Base-by-base conservation (phyloP, 805 yeast genomes). In the Komagataella ulmi region DNA sequence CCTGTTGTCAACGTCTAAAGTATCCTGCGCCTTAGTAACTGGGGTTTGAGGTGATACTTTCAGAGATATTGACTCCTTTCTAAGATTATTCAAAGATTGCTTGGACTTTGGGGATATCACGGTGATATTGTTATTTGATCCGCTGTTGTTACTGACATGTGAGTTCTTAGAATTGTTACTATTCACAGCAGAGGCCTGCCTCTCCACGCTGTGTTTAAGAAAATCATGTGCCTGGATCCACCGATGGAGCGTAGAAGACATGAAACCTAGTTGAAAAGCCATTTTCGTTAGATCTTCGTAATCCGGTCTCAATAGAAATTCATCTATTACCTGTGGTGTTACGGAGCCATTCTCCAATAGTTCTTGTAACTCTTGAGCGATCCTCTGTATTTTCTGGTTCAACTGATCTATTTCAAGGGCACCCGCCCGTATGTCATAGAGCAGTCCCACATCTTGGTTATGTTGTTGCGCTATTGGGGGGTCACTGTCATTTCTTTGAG, bases 21-120 rank as follows among this genome's bases (percentile, higher is more conserved):
- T 54, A 14, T 55, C 52, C 6, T 52, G 53, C 44, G 49, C 24
- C 6, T 53, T 45, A n/a, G 51, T 24, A 3, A 45, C 46, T 21
- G 47, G 40, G 43, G 45, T 24, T 44, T 23, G 44, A 17, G 30
- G 45, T 6, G 48, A 18, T n/a, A 24, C 47, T 45, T 45, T 45
- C 30, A 21, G 47, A n/a, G 21, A 21, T 18, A 18, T 19, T 7
- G 17, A 14, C 12, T 45, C 24, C 14, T 45, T 45, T 18, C 24
- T 45, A 7, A 23, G 18, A 45, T n/a, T 45, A 18, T 43, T 48
- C 24, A 50, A 2, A 14, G 47, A n/a, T 6, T 14, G 7, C 40
- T 30, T 30, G 40, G 40, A 30, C 40, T 8, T 30, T 30, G 40
- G 40, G 40, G 40, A 30, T 30, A 30, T 8, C 40, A 30, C 40